Base-by-base conservation (phyloP, 768 basidiomycete genomes). In the Termitomyces eurrhizus region DNA sequence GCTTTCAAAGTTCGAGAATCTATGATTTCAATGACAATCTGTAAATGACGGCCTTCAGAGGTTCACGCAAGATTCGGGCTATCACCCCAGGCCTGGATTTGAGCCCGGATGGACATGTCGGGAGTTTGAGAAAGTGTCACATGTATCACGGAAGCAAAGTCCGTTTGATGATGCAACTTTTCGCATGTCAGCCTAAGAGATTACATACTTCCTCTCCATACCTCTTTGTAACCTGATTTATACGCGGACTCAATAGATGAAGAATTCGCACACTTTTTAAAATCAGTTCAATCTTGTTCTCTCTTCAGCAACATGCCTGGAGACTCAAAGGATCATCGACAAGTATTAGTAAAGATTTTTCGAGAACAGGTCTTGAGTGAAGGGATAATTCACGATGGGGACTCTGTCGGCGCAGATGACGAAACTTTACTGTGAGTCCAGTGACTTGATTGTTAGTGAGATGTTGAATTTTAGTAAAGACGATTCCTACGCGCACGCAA, bases 401-500 rank as follows among this genome's bases (percentile, higher is more conserved):
- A 87, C 64, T 77, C 80, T 4, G 80, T 89, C 44, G 87, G 86
- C 13, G 83, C 86, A 2, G 85, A 77, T 64, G 76, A 80, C 63
- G 74, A 76, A 57, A 88, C 86, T 9, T 69, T 90, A 14, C 68
- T 87, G 88, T 85, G 59, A 71, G 85, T 36, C 42, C 14, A 33
- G 16, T 53, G 14, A 26, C 8, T 21, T 12, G 18, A 64, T 9
- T 24, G n/a, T 46, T 37, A 54, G 16, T 52, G 7, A 36, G 46
- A 48, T 21, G 45, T 42, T 46, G 32, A 39, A 26, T 35, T 52
- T 37, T 39, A 44, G 50, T 65, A 6, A 63, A 91, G 89, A 58
- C 84, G 89, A n/a, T 92, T 90, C 66, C 71, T 92, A n/a, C 83
- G 86, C 39, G 89, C 89, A 11, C 84, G 89, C 3, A 83, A 83